Conservation (phyloP, 116 monocot genomes). For the Dioscorea cayenensis region DNA sequence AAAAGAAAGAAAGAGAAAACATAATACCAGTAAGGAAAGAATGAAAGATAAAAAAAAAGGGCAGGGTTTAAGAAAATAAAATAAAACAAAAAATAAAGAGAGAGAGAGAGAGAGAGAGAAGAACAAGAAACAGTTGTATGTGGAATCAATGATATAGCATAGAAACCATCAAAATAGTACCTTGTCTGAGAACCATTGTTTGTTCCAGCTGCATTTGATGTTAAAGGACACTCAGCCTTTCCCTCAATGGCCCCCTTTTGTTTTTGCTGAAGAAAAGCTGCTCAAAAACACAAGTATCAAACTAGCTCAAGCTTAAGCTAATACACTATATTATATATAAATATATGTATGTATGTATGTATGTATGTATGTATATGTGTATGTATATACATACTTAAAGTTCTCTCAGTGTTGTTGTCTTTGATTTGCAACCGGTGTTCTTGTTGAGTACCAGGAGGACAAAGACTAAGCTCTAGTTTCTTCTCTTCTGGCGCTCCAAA, state of each 20-base stretch:
- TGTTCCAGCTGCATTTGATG: conserved; percentile 7
- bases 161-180: conserved; percentile 1
- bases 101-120: neutral
- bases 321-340: no score
- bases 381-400: neutral
- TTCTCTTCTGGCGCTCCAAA: conserved; percentile 22
- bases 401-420: conserved; percentile 12
- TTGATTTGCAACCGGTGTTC: conserved; percentile 6
- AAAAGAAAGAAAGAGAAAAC: neutral
- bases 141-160: conserved; percentile 1
- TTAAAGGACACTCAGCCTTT: conserved; percentile 2
- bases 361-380: no score
- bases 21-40: neutral
- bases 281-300: neutral
- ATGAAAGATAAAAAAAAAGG: neutral
- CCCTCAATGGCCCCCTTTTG: conserved; percentile 14
- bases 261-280: conserved; percentile 8
- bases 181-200: conserved; percentile 21
- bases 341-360: no score
- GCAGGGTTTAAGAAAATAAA: neutral
- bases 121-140: neutral
- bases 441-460: conserved; percentile 35
- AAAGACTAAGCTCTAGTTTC: conserved; percentile 41
- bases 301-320: no score
- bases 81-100: neutral